phyloP scores from a whole-genome alignment of 768 basidiomycete species.

The Cyclocybe cylindracea region DNA sequence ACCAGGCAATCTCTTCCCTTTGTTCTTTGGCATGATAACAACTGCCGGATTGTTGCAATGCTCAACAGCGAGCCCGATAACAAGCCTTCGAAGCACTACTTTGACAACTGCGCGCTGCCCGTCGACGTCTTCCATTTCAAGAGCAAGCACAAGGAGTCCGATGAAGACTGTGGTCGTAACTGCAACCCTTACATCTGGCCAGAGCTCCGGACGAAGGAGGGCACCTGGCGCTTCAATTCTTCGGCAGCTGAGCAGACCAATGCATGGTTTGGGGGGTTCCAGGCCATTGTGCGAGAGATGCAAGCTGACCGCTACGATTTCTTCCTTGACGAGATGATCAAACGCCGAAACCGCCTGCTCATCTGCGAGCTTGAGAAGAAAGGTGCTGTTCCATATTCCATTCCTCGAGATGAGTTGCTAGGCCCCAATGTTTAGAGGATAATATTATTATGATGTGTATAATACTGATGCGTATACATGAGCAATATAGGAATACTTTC shows the following conservation, averaged over 20 bases:
- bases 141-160: slow-evolving; percentile 29
- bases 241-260: slow-evolving; percentile 42
- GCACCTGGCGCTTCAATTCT: slow-evolving; percentile 41
- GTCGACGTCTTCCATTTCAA: slow-evolving; percentile 40
- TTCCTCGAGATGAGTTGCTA: slow-evolving; percentile 3
- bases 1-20: slow-evolving; percentile 12
- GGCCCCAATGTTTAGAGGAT: too few relatives aligned
- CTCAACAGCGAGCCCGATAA: slow-evolving; percentile 1
- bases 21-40: slow-evolving; percentile 21
- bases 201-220: slow-evolving; percentile 29
- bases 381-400: neutral
- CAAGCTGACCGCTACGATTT: slow-evolving; percentile 29
- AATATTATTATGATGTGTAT: too few relatives aligned
- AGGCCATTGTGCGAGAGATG: slow-evolving; percentile 37
- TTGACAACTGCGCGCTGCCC: slow-evolving; percentile 17
- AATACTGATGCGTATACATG: too few relatives aligned
- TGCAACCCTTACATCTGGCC: slow-evolving; percentile 36
- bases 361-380: slow-evolving; percentile 10
- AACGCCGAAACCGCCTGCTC: slow-evolving; percentile 19
- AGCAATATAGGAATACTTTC: too few relatives aligned
- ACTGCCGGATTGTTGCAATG: slow-evolving; percentile 14
- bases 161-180: slow-evolving; percentile 21
- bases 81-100: too few relatives aligned
- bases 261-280: slow-evolving; percentile 41
- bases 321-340: slow-evolving; percentile 41